These are phyloP conservation scores for Austroboletus eburneus DNA, from an alignment of 768 basidiomycete genomes.

Conservation along the genomic window DNA sequence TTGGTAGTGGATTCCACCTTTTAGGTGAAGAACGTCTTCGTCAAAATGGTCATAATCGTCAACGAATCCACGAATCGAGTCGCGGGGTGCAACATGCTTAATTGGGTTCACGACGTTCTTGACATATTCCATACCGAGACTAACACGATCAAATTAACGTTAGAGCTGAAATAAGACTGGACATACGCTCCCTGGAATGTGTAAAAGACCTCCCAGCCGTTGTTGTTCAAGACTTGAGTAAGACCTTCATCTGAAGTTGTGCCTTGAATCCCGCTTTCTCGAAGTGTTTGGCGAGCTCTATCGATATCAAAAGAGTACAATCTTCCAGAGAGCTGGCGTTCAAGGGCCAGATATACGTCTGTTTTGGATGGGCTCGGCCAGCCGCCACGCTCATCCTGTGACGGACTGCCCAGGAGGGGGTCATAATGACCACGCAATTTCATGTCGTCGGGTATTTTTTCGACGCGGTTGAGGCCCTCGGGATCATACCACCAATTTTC, in stretches of 20 bases:
- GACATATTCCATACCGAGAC: slow-evolving; percentile 41
- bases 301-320: slow-evolving; percentile 21
- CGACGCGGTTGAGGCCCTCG: slow-evolving; percentile 33
- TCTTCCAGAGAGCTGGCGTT: slow-evolving; percentile 16
- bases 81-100: slow-evolving; percentile 33
- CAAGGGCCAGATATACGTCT: slow-evolving; percentile 16
- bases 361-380: slow-evolving; percentile 23
- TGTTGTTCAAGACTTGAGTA: slow-evolving; percentile 26
- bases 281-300: slow-evolving; percentile 18
- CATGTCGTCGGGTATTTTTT: slow-evolving; percentile 31
- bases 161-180: too few species aligned
- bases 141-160: too few species aligned
- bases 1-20: slow-evolving; percentile 37
- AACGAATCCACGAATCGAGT: slow-evolving; percentile 35
- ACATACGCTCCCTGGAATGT: slow-evolving; percentile 40
- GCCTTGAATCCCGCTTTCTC: slow-evolving; percentile 8
- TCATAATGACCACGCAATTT: slow-evolving; percentile 32
- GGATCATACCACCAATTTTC: slow-evolving; percentile 42
- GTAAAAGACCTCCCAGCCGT: slow-evolving; percentile 35
- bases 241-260: slow-evolving; percentile 28
- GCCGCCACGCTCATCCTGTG: slow-evolving; percentile 14
- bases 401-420: slow-evolving; percentile 8
- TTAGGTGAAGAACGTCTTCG: slow-evolving; percentile 38
- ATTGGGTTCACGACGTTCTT: slow-evolving; percentile 40
- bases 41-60: slow-evolving; percentile 36